These are phyloP conservation scores for Penicillium coffeae DNA, from an alignment of 495 filamentous ascomycete species.

Conservation along the genomic window DNA sequence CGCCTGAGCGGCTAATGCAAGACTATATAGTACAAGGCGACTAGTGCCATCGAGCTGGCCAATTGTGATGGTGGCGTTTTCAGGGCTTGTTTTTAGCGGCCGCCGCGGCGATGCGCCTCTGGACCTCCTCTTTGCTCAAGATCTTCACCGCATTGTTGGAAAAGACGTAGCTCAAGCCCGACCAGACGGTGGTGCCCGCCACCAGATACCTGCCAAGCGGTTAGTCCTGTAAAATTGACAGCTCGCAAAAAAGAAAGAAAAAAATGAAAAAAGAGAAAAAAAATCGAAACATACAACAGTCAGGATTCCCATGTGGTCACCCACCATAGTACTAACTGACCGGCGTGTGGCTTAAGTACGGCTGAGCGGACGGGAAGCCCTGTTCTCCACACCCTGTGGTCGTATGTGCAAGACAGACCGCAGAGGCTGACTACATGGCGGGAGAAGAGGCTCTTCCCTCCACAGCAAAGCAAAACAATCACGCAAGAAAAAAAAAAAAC, in stretches of 20 bases:
- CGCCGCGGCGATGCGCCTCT: conserved; percentile 36
- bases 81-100: conserved; percentile 24
- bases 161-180: conserved; percentile 76
- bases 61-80: neutral
- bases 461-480: neutral
- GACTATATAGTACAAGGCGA: neutral
- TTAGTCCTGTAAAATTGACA: neutral
- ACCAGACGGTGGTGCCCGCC: conserved; percentile 78
- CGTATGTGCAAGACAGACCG: conserved; percentile 30
- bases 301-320: conserved; percentile 49
- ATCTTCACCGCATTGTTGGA: conserved; percentile 81
- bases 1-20: neutral
- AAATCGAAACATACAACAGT: conserved; percentile 38
- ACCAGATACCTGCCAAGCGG: conserved; percentile 55
- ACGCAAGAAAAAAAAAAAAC: neutral
- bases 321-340: conserved; percentile 48
- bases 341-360: conserved; percentile 50
- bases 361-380: conserved; percentile 48
- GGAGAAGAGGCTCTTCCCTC: neutral
- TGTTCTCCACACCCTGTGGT: conserved; percentile 49
- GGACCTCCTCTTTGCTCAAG: conserved; percentile 50
- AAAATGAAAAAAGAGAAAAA: conserved; percentile 12
- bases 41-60: too few relatives aligned
- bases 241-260: conserved; percentile 2
- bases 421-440: conserved; percentile 11